These are phyloP conservation scores for Flagelloscypha sp. DNA, from an alignment of 768 basidiomycete genomes.

Conservation along the genomic window DNA sequence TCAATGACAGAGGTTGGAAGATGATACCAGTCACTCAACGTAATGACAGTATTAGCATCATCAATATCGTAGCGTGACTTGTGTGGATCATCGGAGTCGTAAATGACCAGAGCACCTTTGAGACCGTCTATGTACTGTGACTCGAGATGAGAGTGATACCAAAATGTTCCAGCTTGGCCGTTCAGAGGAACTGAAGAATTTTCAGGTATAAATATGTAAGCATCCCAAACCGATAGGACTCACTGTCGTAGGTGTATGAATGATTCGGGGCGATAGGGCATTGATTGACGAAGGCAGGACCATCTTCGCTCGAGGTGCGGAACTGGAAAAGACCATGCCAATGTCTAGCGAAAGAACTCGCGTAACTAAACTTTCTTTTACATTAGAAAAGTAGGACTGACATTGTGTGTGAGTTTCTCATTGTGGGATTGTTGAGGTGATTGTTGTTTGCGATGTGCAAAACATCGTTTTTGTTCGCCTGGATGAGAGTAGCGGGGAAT, in stretches of 20 bases:
- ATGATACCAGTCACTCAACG: conserved; percentile 37
- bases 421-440: conserved; percentile 22
- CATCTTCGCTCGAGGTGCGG: conserved; percentile 37
- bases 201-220: conserved; percentile 23
- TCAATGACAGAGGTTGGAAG: conserved; percentile 29
- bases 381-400: background rate
- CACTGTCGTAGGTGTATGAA: conserved; percentile 29
- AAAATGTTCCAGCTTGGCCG: conserved; percentile 26
- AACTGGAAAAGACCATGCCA: conserved; percentile 35
- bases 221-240: conserved; percentile 20
- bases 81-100: conserved; percentile 30
- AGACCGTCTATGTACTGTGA: conserved; percentile 45
- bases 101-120: conserved; percentile 22
- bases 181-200: conserved; percentile 3
- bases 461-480: conserved; percentile 27
- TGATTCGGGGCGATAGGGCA: conserved; percentile 34
- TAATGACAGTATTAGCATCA: conserved; percentile 35
- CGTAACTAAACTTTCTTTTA: no score
- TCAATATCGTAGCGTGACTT: conserved; percentile 30
- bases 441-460: conserved; percentile 26
- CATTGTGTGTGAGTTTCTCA: conserved; percentile 17
- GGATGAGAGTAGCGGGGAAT: conserved; percentile 32
- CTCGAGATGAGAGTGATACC: conserved; percentile 39
- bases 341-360: conserved; percentile 22
- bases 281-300: conserved; percentile 38